Evolutionary conservation across 2,329 filamentous ascomycete species (phyloP).

Genomic region (Exophiala dermatitidis): DNA sequence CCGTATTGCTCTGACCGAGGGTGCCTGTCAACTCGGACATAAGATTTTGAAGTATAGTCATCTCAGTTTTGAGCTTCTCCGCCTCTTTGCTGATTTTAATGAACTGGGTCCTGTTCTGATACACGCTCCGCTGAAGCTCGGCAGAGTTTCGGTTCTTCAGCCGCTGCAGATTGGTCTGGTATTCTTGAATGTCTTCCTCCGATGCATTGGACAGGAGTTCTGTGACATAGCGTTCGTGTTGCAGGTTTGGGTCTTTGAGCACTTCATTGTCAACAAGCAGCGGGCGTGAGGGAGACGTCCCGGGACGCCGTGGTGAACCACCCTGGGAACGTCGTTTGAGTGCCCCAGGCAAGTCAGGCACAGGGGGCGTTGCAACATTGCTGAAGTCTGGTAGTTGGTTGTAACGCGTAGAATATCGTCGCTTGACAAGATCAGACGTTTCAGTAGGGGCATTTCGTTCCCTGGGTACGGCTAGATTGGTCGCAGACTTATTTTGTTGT

Average conservation of each 20-base stretch:
- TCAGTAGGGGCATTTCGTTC: slow-evolving; percentile 31
- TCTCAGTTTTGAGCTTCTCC: slow-evolving; percentile 92
- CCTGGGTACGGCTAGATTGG: slow-evolving; percentile 32
- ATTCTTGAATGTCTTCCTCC: slow-evolving; percentile 78
- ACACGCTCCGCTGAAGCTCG: slow-evolving; percentile 89
- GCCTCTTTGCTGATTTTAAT: slow-evolving; percentile 99
- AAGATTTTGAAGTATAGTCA: slow-evolving; percentile 79
- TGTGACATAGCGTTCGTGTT: slow-evolving; percentile 65
- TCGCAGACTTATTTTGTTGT: slow-evolving; percentile 32
- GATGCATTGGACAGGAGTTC: slow-evolving; percentile 73
- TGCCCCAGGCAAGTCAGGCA: slow-evolving; percentile 60
- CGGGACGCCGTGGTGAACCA: slow-evolving; percentile 49
- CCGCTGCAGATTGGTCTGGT: slow-evolving; percentile 66
- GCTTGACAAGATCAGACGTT: slow-evolving; percentile 79
- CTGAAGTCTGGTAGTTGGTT: slow-evolving; percentile 67
- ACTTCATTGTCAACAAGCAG: slow-evolving; percentile 69
- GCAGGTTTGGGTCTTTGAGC: slow-evolving; percentile 69
- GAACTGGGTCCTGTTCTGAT: slow-evolving; percentile 95
- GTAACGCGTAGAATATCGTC: slow-evolving; percentile 88
- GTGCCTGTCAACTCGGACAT: slow-evolving; percentile 89
- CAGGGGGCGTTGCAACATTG: slow-evolving; percentile 58
- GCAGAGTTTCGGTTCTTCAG: slow-evolving; percentile 70
- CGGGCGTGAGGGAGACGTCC: slow-evolving; percentile 46
- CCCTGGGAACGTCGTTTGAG: slow-evolving; percentile 36
- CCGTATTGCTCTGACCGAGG: slow-evolving; percentile 33